phyloP scores from a whole-genome alignment of 2,329 filamentous ascomycete genomes.

The Scedosporium apiospermum region DNA sequence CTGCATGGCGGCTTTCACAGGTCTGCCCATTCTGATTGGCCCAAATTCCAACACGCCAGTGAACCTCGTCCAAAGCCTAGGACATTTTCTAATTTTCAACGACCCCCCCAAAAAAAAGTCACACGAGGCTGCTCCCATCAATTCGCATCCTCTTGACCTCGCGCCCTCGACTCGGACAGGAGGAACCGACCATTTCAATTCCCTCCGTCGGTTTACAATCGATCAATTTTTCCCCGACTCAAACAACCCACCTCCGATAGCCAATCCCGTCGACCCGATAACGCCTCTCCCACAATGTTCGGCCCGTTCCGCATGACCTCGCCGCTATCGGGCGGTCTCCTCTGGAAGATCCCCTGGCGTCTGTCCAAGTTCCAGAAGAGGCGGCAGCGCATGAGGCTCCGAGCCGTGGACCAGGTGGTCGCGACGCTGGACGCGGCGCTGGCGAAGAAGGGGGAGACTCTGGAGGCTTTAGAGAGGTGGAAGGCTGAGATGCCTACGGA shows the following conservation, averaged over 20 bases:
- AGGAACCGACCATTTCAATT: too few relatives aligned
- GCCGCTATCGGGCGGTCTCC: slow-evolving; percentile 66
- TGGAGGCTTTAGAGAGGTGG: slow-evolving; percentile 79
- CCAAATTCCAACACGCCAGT: neutral
- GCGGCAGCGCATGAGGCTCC: slow-evolving; percentile 73
- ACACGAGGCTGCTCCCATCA: too few relatives aligned
- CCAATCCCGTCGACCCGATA: neutral
- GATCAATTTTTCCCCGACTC: neutral
- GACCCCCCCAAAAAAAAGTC: neutral
- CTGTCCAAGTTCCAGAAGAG: slow-evolving; percentile 86
- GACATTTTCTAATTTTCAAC: neutral
- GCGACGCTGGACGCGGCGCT: slow-evolving; percentile 73
- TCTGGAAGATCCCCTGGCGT: slow-evolving; percentile 98
- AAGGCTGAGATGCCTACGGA: slow-evolving; percentile 94
- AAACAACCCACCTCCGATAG: neutral
- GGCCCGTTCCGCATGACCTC: slow-evolving; percentile 73
- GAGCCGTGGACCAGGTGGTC: slow-evolving; percentile 80
- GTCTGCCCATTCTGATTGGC: neutral
- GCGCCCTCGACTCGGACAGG: too few relatives aligned
- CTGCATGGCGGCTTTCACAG: neutral
- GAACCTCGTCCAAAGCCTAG: neutral
- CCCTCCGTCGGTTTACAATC: too few relatives aligned
- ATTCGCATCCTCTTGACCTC: too few relatives aligned
- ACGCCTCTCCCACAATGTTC: slow-evolving; percentile 51
- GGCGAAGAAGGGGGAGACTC: slow-evolving; percentile 58